A percentile compares a stretch with the other conserved stretches of the same genome.
Conservation (phyloP, 345 rosid genomes). For the Chamaenerion angustifolium region DNA sequence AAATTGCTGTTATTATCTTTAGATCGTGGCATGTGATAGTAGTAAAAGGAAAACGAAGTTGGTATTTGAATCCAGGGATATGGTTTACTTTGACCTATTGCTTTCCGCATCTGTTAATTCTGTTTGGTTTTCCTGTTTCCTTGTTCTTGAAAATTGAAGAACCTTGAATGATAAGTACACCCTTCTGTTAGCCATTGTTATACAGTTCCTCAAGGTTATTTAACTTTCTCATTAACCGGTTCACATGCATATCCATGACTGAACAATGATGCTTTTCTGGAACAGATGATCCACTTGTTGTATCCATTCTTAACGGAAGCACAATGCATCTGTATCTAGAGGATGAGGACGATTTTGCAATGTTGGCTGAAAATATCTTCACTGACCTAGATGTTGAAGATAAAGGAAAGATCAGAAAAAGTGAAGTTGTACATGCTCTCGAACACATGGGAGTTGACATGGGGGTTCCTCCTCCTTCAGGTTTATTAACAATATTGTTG, state of each 20-base stretch:
- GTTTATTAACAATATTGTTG: slow-evolving; percentile 16
- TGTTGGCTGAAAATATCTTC: slow-evolving; percentile 83
- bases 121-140: too few relatives aligned
- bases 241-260: not conserved
- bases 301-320: slow-evolving; percentile 56
- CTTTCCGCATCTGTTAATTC: too few relatives aligned
- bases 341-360: slow-evolving; percentile 92
- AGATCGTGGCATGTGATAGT: too few relatives aligned
- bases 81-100: too few relatives aligned
- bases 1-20: too few relatives aligned
- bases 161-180: too few relatives aligned
- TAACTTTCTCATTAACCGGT: not conserved
- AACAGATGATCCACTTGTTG: slow-evolving; percentile 52
- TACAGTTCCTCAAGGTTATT: not conserved
- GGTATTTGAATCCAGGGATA: too few relatives aligned
- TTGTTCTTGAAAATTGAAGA: too few relatives aligned
- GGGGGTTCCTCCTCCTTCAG: slow-evolving; percentile 84
- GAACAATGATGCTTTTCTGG: not conserved
- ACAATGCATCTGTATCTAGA: slow-evolving; percentile 43
- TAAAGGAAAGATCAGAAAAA: slow-evolving; percentile 62
- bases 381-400: slow-evolving; percentile 76
- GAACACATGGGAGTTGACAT: slow-evolving; percentile 64
- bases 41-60: too few relatives aligned
- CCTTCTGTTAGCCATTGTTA: too few relatives aligned
- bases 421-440: slow-evolving; percentile 47